Evolutionary conservation across 371 early-diverging fungal genomes (phyloP), one percentile per base, ranked within the genome.

Genomic region (Mycotypha africana): DNA sequence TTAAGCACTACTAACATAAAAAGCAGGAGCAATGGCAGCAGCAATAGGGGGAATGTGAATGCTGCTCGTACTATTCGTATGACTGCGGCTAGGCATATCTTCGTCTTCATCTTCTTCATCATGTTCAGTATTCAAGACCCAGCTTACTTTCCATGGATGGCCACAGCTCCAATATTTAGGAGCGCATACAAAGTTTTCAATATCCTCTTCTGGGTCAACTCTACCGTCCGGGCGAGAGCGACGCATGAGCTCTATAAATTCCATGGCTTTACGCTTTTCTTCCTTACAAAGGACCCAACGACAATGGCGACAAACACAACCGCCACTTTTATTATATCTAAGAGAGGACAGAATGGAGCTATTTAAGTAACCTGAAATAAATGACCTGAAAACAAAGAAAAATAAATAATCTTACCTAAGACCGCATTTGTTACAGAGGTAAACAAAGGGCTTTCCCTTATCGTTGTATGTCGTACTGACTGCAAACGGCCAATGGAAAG

Each of bases 361-460:
- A n/a, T n/a, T n/a, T n/a, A n/a, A n/a, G n/a, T n/a, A n/a, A n/a
- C n/a, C n/a, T n/a, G n/a, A n/a, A 20, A 35, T 34, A 45, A 32
- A 35, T 12, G n/a, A n/a, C n/a, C n/a, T n/a, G n/a, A n/a, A 47
- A 35, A 38, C 15, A 45, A 41, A 43, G 20, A 30, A 33, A n/a
- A n/a, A 21, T 14, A 20, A 16, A 12, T 31, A 30, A 33, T 20
- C 36, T 38, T 69, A 74, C 74, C 74, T 42, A 17, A 74, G 59
- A n/a, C 74, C 74, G 57, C 74, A 74, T 45, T 74, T 74, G 61
- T 74, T 74, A 51, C 74, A 74, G 17, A 74, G 58, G 49, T 69
- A 67, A 38, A 69, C 70, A 63, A 62, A 74, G 1, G 67, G 61
- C 24, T 56, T 53, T 12, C 74, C 74, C 38, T 74, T 69, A 35